Evolutionary conservation across 192 early-diverging fungal genomes (phyloP).

Genomic region (Coemansia sp.): DNA sequence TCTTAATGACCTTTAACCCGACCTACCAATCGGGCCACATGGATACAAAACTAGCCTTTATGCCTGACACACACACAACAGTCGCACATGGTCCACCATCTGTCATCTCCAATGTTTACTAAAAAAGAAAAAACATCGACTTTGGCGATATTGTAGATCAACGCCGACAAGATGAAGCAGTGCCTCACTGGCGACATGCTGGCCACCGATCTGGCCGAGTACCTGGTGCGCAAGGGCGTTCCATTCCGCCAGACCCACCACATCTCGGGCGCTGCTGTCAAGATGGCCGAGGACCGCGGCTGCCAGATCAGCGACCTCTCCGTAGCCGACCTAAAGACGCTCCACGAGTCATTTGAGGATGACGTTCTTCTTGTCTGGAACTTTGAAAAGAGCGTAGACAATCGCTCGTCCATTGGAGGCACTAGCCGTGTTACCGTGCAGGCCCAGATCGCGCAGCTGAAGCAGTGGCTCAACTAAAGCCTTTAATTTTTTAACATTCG

Average conservation of each 20-base stretch:
- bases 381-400: conserved; percentile 90
- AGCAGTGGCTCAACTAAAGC: conserved; percentile 59
- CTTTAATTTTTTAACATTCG: neutral
- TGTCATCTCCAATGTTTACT: no score
- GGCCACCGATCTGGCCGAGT: conserved; percentile 98
- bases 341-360: conserved; percentile 83
- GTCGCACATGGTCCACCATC: neutral
- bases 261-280: conserved; percentile 94
- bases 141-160: conserved; percentile 59
- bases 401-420: conserved; percentile 86
- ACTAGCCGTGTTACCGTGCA: conserved; percentile 79
- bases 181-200: conserved; percentile 92
- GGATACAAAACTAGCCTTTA: conserved; percentile 42
- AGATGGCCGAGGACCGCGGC: conserved; percentile 88
- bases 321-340: conserved; percentile 77
- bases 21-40: conserved; percentile 15
- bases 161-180: conserved; percentile 81
- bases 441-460: conserved; percentile 81
- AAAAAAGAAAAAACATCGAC: no score
- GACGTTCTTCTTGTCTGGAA: conserved; percentile 88
- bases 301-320: conserved; percentile 73
- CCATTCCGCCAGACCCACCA: conserved; percentile 99
- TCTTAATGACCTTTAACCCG: conserved; percentile 46
- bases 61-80: neutral
- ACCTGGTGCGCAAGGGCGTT: conserved; percentile 96